These are phyloP conservation scores for Reticulascus tulasneorum DNA, from an alignment of 2,329 filamentous ascomycete species.

Conservation along the genomic window DNA sequence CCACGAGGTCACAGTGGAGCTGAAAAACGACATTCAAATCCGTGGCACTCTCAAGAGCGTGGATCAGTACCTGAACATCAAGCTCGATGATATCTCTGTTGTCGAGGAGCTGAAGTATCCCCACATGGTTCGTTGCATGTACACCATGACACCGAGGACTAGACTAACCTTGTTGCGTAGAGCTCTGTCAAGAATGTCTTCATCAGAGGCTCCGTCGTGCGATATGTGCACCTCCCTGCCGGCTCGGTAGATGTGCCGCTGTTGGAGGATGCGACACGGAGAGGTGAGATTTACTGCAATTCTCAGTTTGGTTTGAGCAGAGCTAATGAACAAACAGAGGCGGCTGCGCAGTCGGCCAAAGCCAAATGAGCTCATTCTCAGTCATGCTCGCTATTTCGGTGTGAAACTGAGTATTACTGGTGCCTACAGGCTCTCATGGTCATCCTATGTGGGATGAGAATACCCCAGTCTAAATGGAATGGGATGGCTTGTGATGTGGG, in stretches of 20 bases:
- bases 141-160: not conserved
- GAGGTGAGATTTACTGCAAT: slow-evolving; percentile 58
- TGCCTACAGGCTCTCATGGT: no score
- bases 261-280: slow-evolving; percentile 84
- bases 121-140: slow-evolving; percentile 62
- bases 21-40: slow-evolving; percentile 99
- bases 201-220: slow-evolving; percentile 86
- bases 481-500: no score
- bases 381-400: not conserved
- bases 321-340: slow-evolving; percentile 37
- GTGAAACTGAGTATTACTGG: no score
- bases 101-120: slow-evolving; percentile 93
- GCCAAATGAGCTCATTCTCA: slow-evolving; percentile 45
- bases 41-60: slow-evolving; percentile 94
- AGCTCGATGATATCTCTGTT: slow-evolving; percentile 91
- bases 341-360: slow-evolving; percentile 54
- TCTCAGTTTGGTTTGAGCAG: not conserved
- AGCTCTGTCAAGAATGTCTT: slow-evolving; percentile 92
- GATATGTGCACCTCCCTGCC: slow-evolving; percentile 85
- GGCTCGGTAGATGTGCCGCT: slow-evolving; percentile 79
- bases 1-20: slow-evolving; percentile 94
- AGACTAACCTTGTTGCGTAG: slow-evolving; percentile 23
- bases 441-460: no score
- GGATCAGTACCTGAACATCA: slow-evolving; percentile 98
- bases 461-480: no score